Evolutionary conservation across 192 early-diverging fungal genomes (phyloP), one percentile per base, ranked within the genome.

Genomic region (Backusella morwellensis): DNA sequence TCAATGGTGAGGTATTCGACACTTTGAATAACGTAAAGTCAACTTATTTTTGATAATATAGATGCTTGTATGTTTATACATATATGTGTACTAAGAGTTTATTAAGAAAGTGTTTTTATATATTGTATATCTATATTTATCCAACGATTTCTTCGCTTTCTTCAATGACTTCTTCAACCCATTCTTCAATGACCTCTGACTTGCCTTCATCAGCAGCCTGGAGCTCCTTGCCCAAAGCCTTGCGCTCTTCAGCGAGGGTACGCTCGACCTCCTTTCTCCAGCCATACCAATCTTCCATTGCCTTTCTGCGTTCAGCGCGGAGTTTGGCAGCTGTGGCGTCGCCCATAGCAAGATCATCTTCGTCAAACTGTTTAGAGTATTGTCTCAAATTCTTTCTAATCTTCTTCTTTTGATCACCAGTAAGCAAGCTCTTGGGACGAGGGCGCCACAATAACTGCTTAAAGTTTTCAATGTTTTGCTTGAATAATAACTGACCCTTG

Each of bases 361-460:
- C 91, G 26, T 99, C 98, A 82, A 98, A 97, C 72, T 89, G 83
- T 80, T 88, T 90, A 74, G 92, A 86, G 87, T 95, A 98, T 73
- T 94, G 85, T 83, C 95, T 93, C 69, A 99, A 86, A 81, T 95
- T 94, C 92, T 96, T 98, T 84, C 90, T 90, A 67, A 98, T 90
- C 80, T 89, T 82, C 88, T 94, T 95, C 86, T 92, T 92, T 86
- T 93, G 85, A 52, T 92, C 95, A 63, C 86, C 83, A 19, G 91
- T 84, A 36, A 99, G 86, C 70, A 98, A 88, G 68, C 94, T 90
- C 56, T 84, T 83, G 7, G 98, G 97, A 42, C 97, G 93, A 52
- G 98, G 98, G 72, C 98, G 93, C 96, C 97, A 99, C 76, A 95
- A 77, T 50, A 98, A 78, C 89, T 98, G 96, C 87, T 97, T 97